Base-by-base conservation (phyloP, 2,329 filamentous ascomycete genomes). In the Salinomyces thailandicus region DNA sequence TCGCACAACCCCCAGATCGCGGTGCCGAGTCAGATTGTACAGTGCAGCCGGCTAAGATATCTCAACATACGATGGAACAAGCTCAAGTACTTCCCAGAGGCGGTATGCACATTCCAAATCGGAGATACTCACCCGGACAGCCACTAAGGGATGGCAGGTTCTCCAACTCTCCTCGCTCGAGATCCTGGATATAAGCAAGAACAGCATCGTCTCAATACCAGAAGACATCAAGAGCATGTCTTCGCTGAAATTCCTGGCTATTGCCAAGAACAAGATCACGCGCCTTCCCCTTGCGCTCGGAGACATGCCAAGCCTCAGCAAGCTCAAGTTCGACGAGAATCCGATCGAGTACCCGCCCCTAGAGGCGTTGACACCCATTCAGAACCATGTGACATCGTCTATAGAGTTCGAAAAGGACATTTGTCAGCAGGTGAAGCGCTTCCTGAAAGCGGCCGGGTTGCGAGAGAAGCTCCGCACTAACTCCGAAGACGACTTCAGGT, bases 151-250 rank as follows among this genome's bases (percentile, higher is more conserved):
- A 38, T 51, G 34, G 46, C 55, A 93, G 86, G 75, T 96, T 40
- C 87, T 89, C 57, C 79, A 86, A 59, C 71, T 96, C 43, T 79
- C 76, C 35, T 82, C 85, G 20, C 73, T 96, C 37, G 87, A 96
- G 62, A 94, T 95, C 41, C 73, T 96, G 43, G 89, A 96, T 62
- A 72, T 96, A 37, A 87, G 86, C 57, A 77, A 84, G 50, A 96
- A 96, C 58, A 85, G 81, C 58, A 77, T 96, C 43, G 75, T 73
- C 32, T 67, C 73, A 7, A 71, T 96, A 2, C 86, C 89, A 0
- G 75, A 79, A 31, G 81, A 87, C 36, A 83, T 95, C 43, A 75
- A 74, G 42, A 85, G 79, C 53, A 68, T 96, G 51, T 79, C 79
- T 4, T 93, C 85, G 2, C 67, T 96, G 45, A 93, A 93, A 55